These are phyloP conservation scores for Escovopsis sp. DNA, from an alignment of 2,329 filamentous ascomycete species.

Conservation along the genomic window DNA sequence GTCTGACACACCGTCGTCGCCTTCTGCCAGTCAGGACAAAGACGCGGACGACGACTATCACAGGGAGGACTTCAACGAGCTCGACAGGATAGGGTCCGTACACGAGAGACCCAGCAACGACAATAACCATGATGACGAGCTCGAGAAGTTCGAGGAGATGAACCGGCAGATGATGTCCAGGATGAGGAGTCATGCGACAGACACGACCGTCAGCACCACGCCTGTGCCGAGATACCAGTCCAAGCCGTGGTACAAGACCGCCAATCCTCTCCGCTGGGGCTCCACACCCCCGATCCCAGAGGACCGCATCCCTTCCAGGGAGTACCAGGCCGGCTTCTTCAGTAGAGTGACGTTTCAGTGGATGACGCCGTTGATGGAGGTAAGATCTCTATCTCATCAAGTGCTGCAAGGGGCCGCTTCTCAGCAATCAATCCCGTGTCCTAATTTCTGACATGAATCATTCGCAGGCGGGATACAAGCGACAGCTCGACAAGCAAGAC, in stretches of 20 bases:
- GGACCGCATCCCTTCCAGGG: constrained; percentile 41
- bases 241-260: constrained; percentile 48
- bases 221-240: constrained; percentile 20
- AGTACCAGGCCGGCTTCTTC: constrained; percentile 59
- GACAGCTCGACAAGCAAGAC: constrained; percentile 69
- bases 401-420: neutral
- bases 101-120: neutral
- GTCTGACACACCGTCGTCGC: constrained; percentile 1
- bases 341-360: constrained; percentile 73
- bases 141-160: constrained; percentile 6
- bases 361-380: constrained; percentile 78
- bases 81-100: no score
- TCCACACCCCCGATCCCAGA: constrained; percentile 39
- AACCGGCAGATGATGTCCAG: neutral
- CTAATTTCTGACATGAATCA: constrained; percentile 1
- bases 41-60: constrained; percentile 1
- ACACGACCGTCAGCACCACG: constrained; percentile 31
- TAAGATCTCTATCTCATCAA: constrained; percentile 24
- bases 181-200: constrained; percentile 39
- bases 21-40: neutral
- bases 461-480: constrained; percentile 62
- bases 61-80: no score
- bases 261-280: constrained; percentile 49
- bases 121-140: neutral
- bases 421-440: no score